Evolutionary conservation across 2,329 filamentous ascomycete genomes (phyloP).

Genomic region (Cordyceps tenuipes): DNA sequence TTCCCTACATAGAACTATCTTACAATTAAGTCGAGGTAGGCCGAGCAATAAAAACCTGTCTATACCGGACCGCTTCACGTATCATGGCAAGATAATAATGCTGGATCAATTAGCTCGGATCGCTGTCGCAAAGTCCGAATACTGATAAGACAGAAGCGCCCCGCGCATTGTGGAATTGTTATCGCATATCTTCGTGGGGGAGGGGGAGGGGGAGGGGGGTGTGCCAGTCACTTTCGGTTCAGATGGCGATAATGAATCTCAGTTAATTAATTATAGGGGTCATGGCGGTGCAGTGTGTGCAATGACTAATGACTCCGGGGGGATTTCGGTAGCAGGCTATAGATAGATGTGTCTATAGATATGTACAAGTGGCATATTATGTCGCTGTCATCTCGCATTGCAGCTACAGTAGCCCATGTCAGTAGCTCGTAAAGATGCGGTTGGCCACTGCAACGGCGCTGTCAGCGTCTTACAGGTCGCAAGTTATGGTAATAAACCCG

Average conservation of each 20-base stretch:
- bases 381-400: neutral
- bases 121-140: neutral
- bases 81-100: neutral
- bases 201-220: neutral
- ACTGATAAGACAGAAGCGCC: neutral
- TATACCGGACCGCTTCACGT: neutral
- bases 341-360: too few species aligned
- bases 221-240: neutral
- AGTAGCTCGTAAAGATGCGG: neutral
- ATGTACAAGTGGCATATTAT: neutral
- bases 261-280: neutral
- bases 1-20: neutral
- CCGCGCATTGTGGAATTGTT: neutral
- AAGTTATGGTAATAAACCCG: neutral
- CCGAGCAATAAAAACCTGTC: neutral
- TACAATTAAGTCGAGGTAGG: too few species aligned
- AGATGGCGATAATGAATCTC: neutral
- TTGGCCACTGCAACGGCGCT: neutral
- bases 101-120: neutral
- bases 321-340: too few species aligned
- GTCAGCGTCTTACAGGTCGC: too few species aligned
- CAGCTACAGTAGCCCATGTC: neutral
- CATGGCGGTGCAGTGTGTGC: too few species aligned
- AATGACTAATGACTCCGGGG: too few species aligned
- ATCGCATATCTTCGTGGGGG: neutral